phyloP scores from a whole-genome alignment of 345 rosid genomes.

The Moringa oleifera region DNA sequence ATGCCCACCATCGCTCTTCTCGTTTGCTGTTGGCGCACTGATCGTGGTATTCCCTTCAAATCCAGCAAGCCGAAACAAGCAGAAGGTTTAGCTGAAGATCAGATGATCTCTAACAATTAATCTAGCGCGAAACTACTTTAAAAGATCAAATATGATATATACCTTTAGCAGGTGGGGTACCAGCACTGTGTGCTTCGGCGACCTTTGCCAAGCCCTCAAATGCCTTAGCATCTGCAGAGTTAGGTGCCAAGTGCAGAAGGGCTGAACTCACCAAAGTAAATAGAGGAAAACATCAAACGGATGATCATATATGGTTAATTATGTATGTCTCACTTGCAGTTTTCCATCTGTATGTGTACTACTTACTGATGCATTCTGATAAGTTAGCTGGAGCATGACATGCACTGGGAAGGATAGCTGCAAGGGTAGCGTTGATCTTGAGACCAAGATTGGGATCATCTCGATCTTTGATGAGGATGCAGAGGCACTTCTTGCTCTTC shows the following conservation, averaged over 20 bases:
- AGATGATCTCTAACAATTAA: too few species aligned
- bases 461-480: constrained; percentile 59
- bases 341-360: neutral
- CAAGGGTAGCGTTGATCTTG: constrained; percentile 55
- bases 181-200: constrained; percentile 15
- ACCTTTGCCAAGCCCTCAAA: constrained; percentile 51
- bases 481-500: constrained; percentile 66
- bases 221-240: constrained; percentile 58
- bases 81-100: too few species aligned
- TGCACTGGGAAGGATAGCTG: constrained; percentile 49
- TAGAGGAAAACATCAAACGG: neutral
- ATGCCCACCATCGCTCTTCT: constrained; percentile 35
- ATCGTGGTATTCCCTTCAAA: constrained; percentile 12
- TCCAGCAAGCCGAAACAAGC: neutral
- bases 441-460: constrained; percentile 74
- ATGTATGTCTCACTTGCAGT: too few species aligned
- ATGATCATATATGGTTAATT: too few species aligned
- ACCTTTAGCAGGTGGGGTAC: constrained; percentile 34
- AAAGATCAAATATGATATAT: neutral
- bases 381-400: constrained; percentile 51
- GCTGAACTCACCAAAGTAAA: constrained; percentile 30
- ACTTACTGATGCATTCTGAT: constrained; percentile 55
- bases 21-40: constrained; percentile 16
- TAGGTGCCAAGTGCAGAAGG: constrained; percentile 54
- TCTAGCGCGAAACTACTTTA: too few species aligned